Evolutionary conservation across 768 basidiomycete genomes (phyloP).

Genomic region (Rhizopogon roseolus): DNA sequence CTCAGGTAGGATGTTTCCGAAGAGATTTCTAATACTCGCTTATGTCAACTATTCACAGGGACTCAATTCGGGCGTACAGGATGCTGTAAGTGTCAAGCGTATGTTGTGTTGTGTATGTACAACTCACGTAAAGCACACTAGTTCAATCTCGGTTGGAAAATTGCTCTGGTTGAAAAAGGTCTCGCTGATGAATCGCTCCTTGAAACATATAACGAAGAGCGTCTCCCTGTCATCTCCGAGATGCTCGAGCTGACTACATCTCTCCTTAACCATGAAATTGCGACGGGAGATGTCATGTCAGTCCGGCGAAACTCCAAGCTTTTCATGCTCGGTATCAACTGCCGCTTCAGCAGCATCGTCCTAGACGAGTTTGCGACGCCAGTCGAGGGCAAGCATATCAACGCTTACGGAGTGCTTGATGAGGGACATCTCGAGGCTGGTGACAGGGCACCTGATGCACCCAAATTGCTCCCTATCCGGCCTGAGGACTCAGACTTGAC

Average conservation of each 20-base stretch:
- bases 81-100: constrained; percentile 24
- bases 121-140: constrained; percentile 2
- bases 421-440: constrained; percentile 32
- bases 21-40: not conserved
- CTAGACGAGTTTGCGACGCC: constrained; percentile 28
- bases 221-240: constrained; percentile 39
- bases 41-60: constrained; percentile 22
- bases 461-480: constrained; percentile 20
- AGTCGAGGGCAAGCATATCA: not conserved
- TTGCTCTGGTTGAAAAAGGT: constrained; percentile 36
- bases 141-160: constrained; percentile 43
- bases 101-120: no score
- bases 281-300: not conserved
- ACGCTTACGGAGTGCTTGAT: constrained; percentile 11
- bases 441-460: constrained; percentile 41
- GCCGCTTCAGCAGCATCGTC: constrained; percentile 29
- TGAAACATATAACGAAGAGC: constrained; percentile 37
- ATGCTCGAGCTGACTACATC: constrained; percentile 37
- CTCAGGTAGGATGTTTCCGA: no score
- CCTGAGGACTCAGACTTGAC: constrained; percentile 2
- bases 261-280: constrained; percentile 4
- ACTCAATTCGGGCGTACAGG: constrained; percentile 32
- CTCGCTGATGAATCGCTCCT: constrained; percentile 32
- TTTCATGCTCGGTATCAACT: constrained; percentile 30
- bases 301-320: constrained; percentile 1